phyloP scores from a whole-genome alignment of 208 protist species.

The Trypanosoma platydactyli region DNA sequence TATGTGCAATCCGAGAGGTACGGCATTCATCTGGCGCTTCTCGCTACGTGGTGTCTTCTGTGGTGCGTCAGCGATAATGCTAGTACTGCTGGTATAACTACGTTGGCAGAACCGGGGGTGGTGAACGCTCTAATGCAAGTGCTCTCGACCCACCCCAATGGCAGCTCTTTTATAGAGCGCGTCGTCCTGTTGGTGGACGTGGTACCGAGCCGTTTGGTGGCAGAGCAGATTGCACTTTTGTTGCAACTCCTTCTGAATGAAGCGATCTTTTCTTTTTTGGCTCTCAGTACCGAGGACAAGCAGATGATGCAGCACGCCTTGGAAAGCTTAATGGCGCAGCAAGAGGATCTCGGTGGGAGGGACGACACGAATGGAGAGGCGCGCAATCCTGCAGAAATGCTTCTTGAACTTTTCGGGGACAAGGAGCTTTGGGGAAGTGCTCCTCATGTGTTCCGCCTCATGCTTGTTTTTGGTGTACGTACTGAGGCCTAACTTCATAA shows the following conservation, averaged over 20 bases:
- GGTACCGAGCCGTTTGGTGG: constrained; percentile 39
- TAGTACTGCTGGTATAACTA: too few species aligned
- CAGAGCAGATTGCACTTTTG: constrained; percentile 14
- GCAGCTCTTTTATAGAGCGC: constrained; percentile 42
- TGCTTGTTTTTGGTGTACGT: constrained; percentile 32
- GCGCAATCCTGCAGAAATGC: constrained; percentile 46
- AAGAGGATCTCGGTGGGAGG: neutral
- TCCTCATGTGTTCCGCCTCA: constrained; percentile 48
- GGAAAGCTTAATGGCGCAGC: constrained; percentile 10
- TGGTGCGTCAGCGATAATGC: neutral
- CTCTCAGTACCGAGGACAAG: constrained; percentile 31
- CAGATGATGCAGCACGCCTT: constrained; percentile 42
- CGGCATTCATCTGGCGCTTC: constrained; percentile 22
- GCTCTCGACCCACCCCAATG: constrained; percentile 14
- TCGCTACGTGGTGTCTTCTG: constrained; percentile 19
- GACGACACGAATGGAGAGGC: constrained; percentile 26
- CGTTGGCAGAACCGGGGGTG: too few species aligned
- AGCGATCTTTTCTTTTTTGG: neutral
- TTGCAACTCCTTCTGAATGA: constrained; percentile 9
- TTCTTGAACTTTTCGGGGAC: constrained; percentile 70
- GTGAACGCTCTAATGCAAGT: neutral
- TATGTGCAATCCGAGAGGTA: constrained; percentile 49
- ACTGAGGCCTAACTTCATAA: neutral
- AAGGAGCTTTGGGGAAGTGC: constrained; percentile 28
- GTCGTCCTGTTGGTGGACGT: constrained; percentile 77